Conservation (phyloP, 441 rosid species). For the Cnidoscolus chayamansa region DNA sequence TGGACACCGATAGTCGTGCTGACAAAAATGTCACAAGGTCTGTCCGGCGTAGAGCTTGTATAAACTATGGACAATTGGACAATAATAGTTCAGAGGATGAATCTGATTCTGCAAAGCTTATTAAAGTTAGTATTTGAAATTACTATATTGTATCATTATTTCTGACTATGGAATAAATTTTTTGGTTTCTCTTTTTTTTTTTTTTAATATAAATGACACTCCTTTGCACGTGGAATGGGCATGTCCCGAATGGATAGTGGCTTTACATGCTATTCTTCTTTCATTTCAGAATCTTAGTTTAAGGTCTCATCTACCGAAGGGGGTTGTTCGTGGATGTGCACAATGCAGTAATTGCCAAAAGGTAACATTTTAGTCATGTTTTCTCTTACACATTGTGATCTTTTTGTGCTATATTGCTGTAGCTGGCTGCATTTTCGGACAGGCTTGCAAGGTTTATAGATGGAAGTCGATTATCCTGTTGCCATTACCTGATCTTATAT, state of each 20-base stretch:
- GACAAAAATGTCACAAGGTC: slow-evolving; percentile 45
- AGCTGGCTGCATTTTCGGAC: not conserved
- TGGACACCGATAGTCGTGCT: slow-evolving; percentile 35
- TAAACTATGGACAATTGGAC: slow-evolving; percentile 49
- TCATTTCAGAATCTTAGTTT: slow-evolving; percentile 46
- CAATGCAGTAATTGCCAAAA: slow-evolving; percentile 84
- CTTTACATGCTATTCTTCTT: slow-evolving; percentile 14
- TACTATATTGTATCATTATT: not conserved
- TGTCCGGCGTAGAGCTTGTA: slow-evolving; percentile 64
- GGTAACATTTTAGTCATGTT: slow-evolving; percentile 43
- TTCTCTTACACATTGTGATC: slow-evolving; percentile 2
- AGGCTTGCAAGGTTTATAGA: not conserved
- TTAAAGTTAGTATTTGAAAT: slow-evolving; percentile 44
- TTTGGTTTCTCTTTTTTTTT: slow-evolving; percentile 2
- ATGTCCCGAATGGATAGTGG: slow-evolving; percentile 3
- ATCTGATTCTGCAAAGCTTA: slow-evolving; percentile 43
- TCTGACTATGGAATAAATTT: slow-evolving; percentile 12
- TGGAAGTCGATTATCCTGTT: too few species aligned
- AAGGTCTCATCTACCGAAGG: slow-evolving; percentile 67
- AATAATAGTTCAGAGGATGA: slow-evolving; percentile 46
- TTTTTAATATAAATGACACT: not conserved
- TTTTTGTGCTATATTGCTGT: slow-evolving; percentile 9
- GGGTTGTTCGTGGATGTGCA: slow-evolving; percentile 77
- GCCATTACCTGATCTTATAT: slow-evolving; percentile 1
- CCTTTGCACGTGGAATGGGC: not conserved